Evolutionary conservation across 2,329 filamentous ascomycete species (phyloP).

Genomic region (Ophiostoma australiae): DNA sequence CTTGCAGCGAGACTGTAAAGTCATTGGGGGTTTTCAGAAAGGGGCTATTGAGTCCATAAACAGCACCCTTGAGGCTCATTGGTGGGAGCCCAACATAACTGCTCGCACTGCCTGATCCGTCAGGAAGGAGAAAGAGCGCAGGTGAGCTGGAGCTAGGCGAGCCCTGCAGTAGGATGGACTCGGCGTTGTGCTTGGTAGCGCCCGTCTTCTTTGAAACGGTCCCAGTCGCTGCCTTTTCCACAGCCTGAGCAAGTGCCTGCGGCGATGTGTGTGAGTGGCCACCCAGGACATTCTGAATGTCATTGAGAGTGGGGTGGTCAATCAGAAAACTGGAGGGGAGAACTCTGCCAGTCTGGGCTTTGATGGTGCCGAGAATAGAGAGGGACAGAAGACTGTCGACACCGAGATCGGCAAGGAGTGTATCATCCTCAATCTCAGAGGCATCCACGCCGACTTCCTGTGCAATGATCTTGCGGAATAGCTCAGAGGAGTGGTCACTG

Average conservation of each 20-base stretch:
- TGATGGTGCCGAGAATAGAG: slow-evolving; percentile 50
- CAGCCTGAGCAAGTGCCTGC: slow-evolving; percentile 27
- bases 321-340: slow-evolving; percentile 58
- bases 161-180: slow-evolving; percentile 46
- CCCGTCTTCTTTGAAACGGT: slow-evolving; percentile 36
- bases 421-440: slow-evolving; percentile 53
- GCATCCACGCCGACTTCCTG: slow-evolving; percentile 67
- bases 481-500: slow-evolving; percentile 39
- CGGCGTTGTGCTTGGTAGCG: slow-evolving; percentile 49
- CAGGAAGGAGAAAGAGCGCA: slow-evolving; percentile 50
- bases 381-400: slow-evolving; percentile 57
- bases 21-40: slow-evolving; percentile 66
- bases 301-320: slow-evolving; percentile 57
- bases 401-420: slow-evolving; percentile 52
- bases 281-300: slow-evolving; percentile 61
- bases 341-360: slow-evolving; percentile 49
- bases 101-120: slow-evolving; percentile 57
- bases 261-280: slow-evolving; percentile 37
- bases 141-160: slow-evolving; percentile 45
- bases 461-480: slow-evolving; percentile 61
- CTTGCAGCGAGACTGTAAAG: slow-evolving; percentile 60
- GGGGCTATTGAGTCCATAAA: slow-evolving; percentile 60
- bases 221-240: slow-evolving; percentile 30
- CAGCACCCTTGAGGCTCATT: slow-evolving; percentile 43
- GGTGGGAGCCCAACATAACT: slow-evolving; percentile 59